Conservation (phyloP, 2,329 filamentous ascomycete species). For the Fusarium pininemorale region DNA sequence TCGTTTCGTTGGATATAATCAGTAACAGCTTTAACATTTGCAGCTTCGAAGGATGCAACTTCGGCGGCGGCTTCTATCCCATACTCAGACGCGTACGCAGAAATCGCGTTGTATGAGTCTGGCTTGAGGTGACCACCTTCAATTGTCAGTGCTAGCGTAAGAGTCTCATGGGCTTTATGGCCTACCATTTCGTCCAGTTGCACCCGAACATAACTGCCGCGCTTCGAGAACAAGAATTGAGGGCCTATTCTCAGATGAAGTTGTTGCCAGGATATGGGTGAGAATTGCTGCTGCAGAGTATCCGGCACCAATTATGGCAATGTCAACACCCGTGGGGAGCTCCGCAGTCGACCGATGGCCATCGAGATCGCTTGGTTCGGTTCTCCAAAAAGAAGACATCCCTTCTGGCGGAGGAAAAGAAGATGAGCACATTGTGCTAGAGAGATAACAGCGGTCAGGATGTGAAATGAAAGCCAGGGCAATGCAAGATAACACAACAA, state of each 20-base stretch:
- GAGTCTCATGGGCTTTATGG: fast-evolving
- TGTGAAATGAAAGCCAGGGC: fast-evolving
- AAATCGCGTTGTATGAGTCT: not conserved
- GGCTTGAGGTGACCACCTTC: not conserved
- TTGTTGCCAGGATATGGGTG: not conserved
- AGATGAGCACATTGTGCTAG: not conserved
- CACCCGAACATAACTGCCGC: not conserved
- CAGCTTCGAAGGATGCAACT: not conserved
- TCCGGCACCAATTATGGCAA: not conserved
- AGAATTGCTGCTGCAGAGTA: not conserved
- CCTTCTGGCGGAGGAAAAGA: fast-evolving
- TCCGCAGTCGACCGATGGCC: fast-evolving
- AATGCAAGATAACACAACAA: not conserved
- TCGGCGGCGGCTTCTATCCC: not conserved
- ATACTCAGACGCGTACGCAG: not conserved
- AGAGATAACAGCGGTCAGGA: fast-evolving
- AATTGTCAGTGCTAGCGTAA: no score
- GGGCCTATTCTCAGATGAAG: fast-evolving
- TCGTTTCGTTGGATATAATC: not conserved
- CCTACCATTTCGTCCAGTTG: not conserved
- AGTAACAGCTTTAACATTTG: not conserved
- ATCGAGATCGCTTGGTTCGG: not conserved
- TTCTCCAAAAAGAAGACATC: not conserved
- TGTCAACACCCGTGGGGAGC: fast-evolving
- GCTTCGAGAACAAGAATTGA: not conserved